Percentiles rank a stretch among this genome's conserved stretches.
Conservation (phyloP, 257 asterid species). For the Salvia hispanica region DNA sequence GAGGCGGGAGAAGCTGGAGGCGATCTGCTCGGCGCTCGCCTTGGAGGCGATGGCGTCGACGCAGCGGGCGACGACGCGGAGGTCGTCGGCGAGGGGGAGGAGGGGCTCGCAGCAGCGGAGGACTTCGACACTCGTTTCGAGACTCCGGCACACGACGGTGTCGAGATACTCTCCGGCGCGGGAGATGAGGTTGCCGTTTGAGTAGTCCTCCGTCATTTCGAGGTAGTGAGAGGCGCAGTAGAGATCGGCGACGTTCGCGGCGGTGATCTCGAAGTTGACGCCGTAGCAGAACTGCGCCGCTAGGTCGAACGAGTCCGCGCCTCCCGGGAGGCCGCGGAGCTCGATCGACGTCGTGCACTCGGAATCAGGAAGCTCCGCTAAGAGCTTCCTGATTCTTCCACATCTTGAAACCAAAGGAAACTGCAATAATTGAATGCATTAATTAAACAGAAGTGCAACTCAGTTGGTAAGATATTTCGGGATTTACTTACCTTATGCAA, state of each 20-base stretch:
- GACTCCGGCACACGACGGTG: slow-evolving; percentile 64
- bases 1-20: slow-evolving; percentile 81
- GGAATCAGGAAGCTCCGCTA: slow-evolving; percentile 64
- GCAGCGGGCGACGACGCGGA: slow-evolving; percentile 59
- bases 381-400: slow-evolving; percentile 75
- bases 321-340: slow-evolving; percentile 76
- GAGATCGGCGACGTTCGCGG: slow-evolving; percentile 72
- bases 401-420: slow-evolving; percentile 86
- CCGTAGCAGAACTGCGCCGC: slow-evolving; percentile 93
- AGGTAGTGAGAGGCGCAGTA: slow-evolving; percentile 72
- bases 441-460: neutral
- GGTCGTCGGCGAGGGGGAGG: slow-evolving; percentile 85
- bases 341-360: slow-evolving; percentile 51
- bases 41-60: slow-evolving; percentile 85
- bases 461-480: too few relatives aligned
- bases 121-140: slow-evolving; percentile 77
- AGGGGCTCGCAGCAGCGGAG: slow-evolving; percentile 71
- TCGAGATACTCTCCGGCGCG: slow-evolving; percentile 80
- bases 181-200: slow-evolving; percentile 63
- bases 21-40: slow-evolving; percentile 92
- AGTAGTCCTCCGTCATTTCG: slow-evolving; percentile 81
- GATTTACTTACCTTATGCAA: slow-evolving; percentile 66
- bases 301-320: slow-evolving; percentile 70
- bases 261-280: slow-evolving; percentile 77
- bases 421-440: slow-evolving; percentile 44